Base-by-base conservation (phyloP, 805 yeast genomes). In the Spathaspora arborariae region DNA sequence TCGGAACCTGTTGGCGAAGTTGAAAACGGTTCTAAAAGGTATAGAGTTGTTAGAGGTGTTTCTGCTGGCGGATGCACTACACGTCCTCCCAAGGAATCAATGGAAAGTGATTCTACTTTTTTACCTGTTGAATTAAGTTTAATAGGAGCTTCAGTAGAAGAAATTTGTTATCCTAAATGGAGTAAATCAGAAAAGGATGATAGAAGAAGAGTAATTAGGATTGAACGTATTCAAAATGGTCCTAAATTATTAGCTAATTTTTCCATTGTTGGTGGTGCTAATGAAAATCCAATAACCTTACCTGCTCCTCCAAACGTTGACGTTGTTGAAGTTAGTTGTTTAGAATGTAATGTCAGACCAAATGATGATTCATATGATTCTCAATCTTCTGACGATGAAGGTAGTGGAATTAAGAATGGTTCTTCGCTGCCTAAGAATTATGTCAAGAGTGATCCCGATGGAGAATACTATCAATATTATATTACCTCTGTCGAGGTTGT, bases 401-500 rank as follows among this genome's bases (percentile, higher is more conserved):
- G 55, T 45, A 40, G 38, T 3, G n/a, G n/a, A n/a, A 62, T 54
- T 38, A 54, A 49, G 21, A 59, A 54, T 10, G 36, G 43, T 2
- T 22, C 46, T 20, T 37, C 46, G 13, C 47, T 56, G 2, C 52
- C 56, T 2, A 43, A 44, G 20, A 41, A 41, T 26, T 49, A 48
- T 35, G 39, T 56, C 30, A 52, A 51, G 47, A 45, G 49, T 41
- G 64, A 59, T 26, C 49, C 37, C 22, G 58, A 58, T 24, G 63
- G 63, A 4, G 65, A 67, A 40, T 45, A 52, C 8, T 61, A 52
- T 39, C 69, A 67, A 48, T 71, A 65, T 57, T 82, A 81, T 63
- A 79, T 82, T 46, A 82, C 88, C 1, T 76, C 82, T 46, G 86
- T 82, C 30, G 88, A 82, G 56, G 85, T 82, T 18, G 76, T 82